Evolutionary conservation across 257 asterid genomes (phyloP).

Genomic region (Nicotiana obtusifolia): DNA sequence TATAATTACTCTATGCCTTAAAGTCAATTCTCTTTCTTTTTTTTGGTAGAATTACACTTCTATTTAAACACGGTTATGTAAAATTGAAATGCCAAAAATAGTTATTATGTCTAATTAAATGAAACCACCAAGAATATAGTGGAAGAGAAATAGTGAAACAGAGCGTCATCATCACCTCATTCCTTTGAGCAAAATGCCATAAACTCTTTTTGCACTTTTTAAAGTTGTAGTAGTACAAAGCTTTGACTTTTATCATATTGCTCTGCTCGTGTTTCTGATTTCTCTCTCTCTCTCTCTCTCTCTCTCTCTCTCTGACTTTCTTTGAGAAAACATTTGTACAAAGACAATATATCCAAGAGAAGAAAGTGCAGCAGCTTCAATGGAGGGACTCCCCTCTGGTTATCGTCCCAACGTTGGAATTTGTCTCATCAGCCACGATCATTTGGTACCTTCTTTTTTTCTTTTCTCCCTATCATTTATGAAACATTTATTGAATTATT

Average conservation of each 20-base stretch:
- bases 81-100: too few relatives aligned
- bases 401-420: constrained; percentile 98
- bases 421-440: constrained; percentile 75
- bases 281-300: not conserved
- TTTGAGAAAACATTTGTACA: not conserved
- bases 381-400: constrained; percentile 98
- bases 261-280: not conserved
- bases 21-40: too few relatives aligned
- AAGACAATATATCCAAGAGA: not conserved
- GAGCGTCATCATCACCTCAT: constrained; percentile 5
- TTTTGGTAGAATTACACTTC: too few relatives aligned
- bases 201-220: not conserved
- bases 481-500: not conserved
- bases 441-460: constrained; percentile 35
- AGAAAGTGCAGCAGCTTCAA: constrained; percentile 7
- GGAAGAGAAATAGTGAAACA: not conserved
- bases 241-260: constrained; percentile 9
- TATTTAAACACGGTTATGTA: too few relatives aligned
- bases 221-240: not conserved
- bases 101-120: too few relatives aligned
- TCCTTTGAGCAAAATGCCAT: constrained; percentile 6
- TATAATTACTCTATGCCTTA: too few relatives aligned
- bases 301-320: constrained; percentile 8
- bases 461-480: not conserved
- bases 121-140: too few relatives aligned